Base-by-base conservation (phyloP, 1,284 basidiomycete species). In the Coniferiporia sulphurascens region DNA sequence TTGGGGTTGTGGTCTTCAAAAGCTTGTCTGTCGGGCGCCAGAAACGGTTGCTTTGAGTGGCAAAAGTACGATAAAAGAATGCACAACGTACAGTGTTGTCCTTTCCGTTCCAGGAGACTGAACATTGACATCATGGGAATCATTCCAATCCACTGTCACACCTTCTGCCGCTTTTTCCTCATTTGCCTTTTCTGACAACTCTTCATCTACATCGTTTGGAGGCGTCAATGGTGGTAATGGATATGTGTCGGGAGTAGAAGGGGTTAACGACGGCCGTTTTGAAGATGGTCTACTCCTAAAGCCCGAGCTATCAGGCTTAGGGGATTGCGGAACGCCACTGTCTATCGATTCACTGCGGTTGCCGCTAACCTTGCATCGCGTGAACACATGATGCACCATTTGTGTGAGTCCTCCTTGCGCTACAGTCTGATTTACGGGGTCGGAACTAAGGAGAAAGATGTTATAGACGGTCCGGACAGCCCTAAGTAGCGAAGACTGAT, bases 391-490 rank as follows among this genome's bases (percentile, higher is more conserved):
- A 68, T 96, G 91, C 1, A 98, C 93, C 87, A 98, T 98, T 73
- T 98, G 95, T 0, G 93, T 95, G 15, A 98, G 80, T 15, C 95
- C 93, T 19, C 95, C 95, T 73, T 98, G 95, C 8, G 95, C 95
- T 32, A 98, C 93, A 74, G 92, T 93, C 73, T 98, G 95, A 67
- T 95, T 98, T 56, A 94, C 90, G 4, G 89, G 83, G 67, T 96
- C 93, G 38, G 83, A 81, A 65, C 91, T 94, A 60, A 97, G 79
- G 35, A 98, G 78, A 72, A 98, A 98, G 60, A 98, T 88, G 70
- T 98, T 98, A 76, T 98, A 98, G 1, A 98, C 95, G 5, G 95
- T 97, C 43, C 95, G 83, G 32, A 98, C 91, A 32, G 95, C 93
- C 72, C 96, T 96, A 64, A 98, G 82, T 41, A 98, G 78, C 12